Evolutionary conservation across 495 filamentous ascomycete genomes (phyloP), one percentile per base, ranked within the genome.

Genomic region (Lichina pygmaea): DNA sequence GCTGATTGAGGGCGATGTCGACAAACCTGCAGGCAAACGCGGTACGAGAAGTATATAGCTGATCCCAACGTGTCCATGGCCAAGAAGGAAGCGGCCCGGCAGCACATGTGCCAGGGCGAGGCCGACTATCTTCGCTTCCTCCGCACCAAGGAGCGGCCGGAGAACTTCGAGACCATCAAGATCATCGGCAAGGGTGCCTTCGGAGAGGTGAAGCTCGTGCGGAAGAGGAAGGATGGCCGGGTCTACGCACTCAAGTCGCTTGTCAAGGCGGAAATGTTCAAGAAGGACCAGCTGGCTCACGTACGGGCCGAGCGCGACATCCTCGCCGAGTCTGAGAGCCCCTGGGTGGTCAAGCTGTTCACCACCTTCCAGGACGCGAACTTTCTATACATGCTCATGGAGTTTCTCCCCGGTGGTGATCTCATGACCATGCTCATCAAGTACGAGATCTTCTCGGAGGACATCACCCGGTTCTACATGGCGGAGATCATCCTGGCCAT

Each of bases 391-490:
- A 80, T 99, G 72, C 71, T 99, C 47, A 95, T 99, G 89, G 89
- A 99, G 61, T 99, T 94, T 62, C 70, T 95, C 53, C 89, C 89
- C 11, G 89, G 89, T 57, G 89, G 89, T 55, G 89, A 99, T 66
- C 60, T 99, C 55, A 99, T 99, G 89, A 99, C 89, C 33, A 99
- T 99, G 89, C 70, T 99, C 52, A 99, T 99, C 63, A 95, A 94
- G 66, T 95, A 99, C 56, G 89, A 99, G 59, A 93, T 99, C 54
- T 99, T 99, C 62, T 91, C 84, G 0, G 85, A 94, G 57, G 89
- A 95, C 48, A 93, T 99, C 52, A 99, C 89, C 33, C 74, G 91
- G 12, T 99, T 99, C 64, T 99, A 99, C 62, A 95, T 99, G 72
- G 89, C 91, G 24, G 86, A 99, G 61, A 86, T 95, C 54, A 81